Base-by-base conservation (phyloP, 78 protist genomes). In the Emiliania huxleyi region DNA sequence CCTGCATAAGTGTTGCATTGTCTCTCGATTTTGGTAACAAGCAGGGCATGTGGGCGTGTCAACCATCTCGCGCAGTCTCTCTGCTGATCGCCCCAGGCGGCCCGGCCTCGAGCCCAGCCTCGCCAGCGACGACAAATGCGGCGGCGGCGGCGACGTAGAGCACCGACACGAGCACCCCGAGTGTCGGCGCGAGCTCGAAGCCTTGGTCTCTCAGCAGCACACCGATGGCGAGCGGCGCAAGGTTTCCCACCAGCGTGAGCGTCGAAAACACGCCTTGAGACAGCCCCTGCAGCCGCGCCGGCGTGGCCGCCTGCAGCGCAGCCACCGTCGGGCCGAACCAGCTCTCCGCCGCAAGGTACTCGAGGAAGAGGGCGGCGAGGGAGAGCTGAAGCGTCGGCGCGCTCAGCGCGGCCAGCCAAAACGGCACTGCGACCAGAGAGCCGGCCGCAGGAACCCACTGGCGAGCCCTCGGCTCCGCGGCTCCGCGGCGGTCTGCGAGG, bases 291-390 rank as follows among this genome's bases (percentile, higher is more conserved):
- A 33, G 4, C 33, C 46, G 19, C 2, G 85, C 29, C 15, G 85
- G 46, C n/a, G 85, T 48, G 35, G 29, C 46, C 18, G 3, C 12
- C 46, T 77, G 56, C 37, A 81, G 56, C 2, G 56, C 0, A 5
- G 89, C 37, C 4, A 81, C 5, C 3, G 89, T 81, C 33, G 89
- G 89, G n/a, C 89, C 89, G 55, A 81, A 44, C 89, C 89, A 81
- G 56, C 55, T 23, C 55, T 81, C 89, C 22, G 89, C 55, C 26
- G 25, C 33, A 12, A 81, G 56, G 46, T 77, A 71, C 85, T 77
- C 85, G 44, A 22, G 26, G 46, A 77, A 77, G 85, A 77, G 85
- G 25, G 33, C 21, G 18, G 48, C 46, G 46, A 77, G 85, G 33
- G 85, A 77, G 22, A 77, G 85, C 85, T 35, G 23, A 48, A 77